These are phyloP conservation scores for Petunia secreta DNA, from an alignment of 257 asterid species.

Conservation along the genomic window DNA sequence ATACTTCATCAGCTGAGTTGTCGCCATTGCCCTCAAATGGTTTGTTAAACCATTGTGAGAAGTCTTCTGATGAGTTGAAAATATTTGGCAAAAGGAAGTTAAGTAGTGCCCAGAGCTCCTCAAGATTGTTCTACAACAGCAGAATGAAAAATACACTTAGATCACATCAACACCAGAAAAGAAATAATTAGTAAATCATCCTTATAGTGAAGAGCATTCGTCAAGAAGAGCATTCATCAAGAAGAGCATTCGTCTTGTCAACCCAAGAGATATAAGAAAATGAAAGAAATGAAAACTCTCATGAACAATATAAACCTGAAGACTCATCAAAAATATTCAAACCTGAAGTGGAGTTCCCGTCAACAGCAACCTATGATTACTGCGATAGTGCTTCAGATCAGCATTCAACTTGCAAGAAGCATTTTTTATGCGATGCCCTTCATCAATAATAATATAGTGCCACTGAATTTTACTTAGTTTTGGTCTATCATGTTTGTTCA, in stretches of 20 bases:
- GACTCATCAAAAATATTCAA: constrained; percentile 15
- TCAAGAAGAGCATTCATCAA: neutral
- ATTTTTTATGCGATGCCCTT: constrained; percentile 99
- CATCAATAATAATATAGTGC: constrained; percentile 97
- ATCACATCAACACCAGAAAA: constrained; percentile 24
- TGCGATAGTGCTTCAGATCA: constrained; percentile 88
- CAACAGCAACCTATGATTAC: constrained; percentile 94
- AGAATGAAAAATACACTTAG: constrained; percentile 28
- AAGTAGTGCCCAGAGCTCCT: constrained; percentile 99
- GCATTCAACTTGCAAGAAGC: constrained; percentile 99
- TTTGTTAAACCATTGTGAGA: constrained; percentile 99
- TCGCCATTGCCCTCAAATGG: constrained; percentile 97
- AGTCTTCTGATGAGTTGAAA: constrained; percentile 96
- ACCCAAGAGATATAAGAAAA: neutral
- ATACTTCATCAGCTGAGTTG: constrained; percentile 84
- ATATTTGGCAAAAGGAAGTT: constrained; percentile 97
- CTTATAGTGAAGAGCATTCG: neutral
- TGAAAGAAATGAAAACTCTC: constrained; percentile 12
- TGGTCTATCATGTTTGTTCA: constrained; percentile 99
- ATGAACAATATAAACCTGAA: constrained; percentile 62
- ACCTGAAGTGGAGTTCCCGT: constrained; percentile 99
- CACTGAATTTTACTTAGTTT: constrained; percentile 90
- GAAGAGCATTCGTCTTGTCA: neutral
- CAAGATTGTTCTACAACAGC: constrained; percentile 82
- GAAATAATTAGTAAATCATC: constrained; percentile 16